Percentiles rank a stretch among this genome's conserved stretches.
Conservation (phyloP, 192 early-diverging fungal species). For the Backusella sp. region DNA sequence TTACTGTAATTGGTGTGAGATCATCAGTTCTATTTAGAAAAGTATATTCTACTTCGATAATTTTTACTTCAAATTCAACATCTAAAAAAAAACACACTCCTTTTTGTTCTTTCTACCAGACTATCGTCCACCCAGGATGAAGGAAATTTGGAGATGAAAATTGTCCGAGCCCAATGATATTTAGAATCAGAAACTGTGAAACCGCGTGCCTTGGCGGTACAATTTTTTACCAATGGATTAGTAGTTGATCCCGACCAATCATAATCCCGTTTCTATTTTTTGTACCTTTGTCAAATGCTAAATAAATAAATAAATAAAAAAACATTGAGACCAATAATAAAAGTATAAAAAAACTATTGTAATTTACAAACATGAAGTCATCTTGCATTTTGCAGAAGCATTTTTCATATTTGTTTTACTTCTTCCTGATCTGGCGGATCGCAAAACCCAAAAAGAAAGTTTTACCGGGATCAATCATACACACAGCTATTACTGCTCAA, state of each 20-base stretch:
- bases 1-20: not conserved
- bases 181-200: slow-evolving; percentile 2
- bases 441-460: not conserved
- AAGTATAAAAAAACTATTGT: not conserved
- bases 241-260: not conserved
- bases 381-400: not conserved
- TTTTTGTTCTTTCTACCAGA: not conserved
- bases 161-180: not conserved
- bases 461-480: not conserved
- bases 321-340: not conserved
- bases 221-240: slow-evolving; percentile 4
- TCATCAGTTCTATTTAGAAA: not conserved
- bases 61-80: not conserved
- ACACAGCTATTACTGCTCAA: not conserved
- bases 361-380: slow-evolving; percentile 2
- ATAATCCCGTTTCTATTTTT: not conserved
- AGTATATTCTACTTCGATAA: not conserved
- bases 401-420: not conserved
- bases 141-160: not conserved
- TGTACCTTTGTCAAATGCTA: slow-evolving; percentile 3
- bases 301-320: not conserved
- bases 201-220: not conserved
- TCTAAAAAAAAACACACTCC: not conserved
- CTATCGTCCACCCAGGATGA: not conserved
- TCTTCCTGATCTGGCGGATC: not conserved